Conservation (phyloP, 192 early-diverging fungal species). For the Linnemannia schmuckeri region DNA sequence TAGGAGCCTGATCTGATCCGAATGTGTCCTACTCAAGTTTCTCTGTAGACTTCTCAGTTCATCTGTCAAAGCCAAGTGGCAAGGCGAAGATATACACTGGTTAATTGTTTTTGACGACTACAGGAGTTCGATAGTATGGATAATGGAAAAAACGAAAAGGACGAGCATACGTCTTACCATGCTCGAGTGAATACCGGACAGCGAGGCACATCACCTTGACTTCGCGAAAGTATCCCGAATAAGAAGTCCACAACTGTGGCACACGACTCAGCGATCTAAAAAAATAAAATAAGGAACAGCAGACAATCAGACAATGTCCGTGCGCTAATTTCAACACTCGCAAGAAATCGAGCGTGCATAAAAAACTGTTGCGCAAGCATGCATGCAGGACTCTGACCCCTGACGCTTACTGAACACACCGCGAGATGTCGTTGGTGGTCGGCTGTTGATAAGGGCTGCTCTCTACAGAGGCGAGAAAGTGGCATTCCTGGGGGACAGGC, state of each 20-base stretch:
- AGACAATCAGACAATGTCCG: too few relatives aligned
- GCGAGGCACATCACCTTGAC: slow-evolving; percentile 59
- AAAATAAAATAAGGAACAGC: neutral
- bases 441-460: neutral
- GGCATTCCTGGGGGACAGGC: slow-evolving; percentile 49
- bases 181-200: slow-evolving; percentile 42
- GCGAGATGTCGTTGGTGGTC: slow-evolving; percentile 12
- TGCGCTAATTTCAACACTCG: neutral
- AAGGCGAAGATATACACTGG: too few relatives aligned
- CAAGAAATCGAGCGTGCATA: neutral
- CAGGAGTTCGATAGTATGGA: too few relatives aligned
- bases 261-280: slow-evolving; percentile 44
- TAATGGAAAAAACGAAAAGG: too few relatives aligned
- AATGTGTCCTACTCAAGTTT: slow-evolving; percentile 23
- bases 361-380: neutral
- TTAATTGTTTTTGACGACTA: too few relatives aligned
- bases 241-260: slow-evolving; percentile 60
- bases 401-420: slow-evolving; percentile 46
- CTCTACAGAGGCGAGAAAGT: neutral
- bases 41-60: slow-evolving; percentile 21
- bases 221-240: slow-evolving; percentile 59
- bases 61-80: slow-evolving; percentile 3
- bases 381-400: too few relatives aligned
- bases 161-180: slow-evolving; percentile 19
- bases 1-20: slow-evolving; percentile 19